Evolutionary conservation across 768 basidiomycete species (phyloP).

Genomic region (Epithele typhae): DNA sequence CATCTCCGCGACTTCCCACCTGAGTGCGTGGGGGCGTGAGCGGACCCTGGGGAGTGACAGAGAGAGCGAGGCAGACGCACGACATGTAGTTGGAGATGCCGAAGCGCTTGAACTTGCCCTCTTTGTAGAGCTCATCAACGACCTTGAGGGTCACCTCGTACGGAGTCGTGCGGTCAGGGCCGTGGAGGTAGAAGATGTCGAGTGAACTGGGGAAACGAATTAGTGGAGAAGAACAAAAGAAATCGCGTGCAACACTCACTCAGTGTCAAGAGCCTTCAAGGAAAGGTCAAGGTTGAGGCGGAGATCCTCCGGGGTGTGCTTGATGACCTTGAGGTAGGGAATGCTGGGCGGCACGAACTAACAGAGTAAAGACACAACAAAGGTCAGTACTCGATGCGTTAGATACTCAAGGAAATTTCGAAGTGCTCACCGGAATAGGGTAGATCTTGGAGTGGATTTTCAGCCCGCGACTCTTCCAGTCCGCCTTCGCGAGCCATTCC

Average conservation of each 20-base stretch:
- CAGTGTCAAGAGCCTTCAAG: conserved; percentile 43
- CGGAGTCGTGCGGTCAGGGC: conserved; percentile 39
- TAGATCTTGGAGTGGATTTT: conserved; percentile 51
- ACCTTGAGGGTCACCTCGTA: conserved; percentile 44
- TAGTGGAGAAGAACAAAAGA: background rate
- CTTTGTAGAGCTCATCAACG: conserved; percentile 44
- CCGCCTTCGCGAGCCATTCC: conserved; percentile 44
- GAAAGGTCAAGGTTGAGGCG: conserved; percentile 30
- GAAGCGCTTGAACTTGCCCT: conserved; percentile 47
- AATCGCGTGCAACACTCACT: conserved; percentile 27
- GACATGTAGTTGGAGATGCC: conserved; percentile 38
- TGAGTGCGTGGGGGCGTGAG: background rate
- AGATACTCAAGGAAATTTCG: no score
- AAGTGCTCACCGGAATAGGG: no score
- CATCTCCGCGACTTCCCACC: conserved; percentile 45
- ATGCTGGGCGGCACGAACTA: background rate
- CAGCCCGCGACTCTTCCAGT: conserved; percentile 46
- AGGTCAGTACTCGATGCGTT: no score
- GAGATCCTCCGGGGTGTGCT: conserved; percentile 23
- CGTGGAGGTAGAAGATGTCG: conserved; percentile 48
- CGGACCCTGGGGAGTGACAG: conserved; percentile 7
- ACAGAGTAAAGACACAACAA: no score
- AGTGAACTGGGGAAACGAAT: conserved; percentile 20
- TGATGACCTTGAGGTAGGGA: background rate
- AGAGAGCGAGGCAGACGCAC: conserved; percentile 22